Conservation (phyloP, 768 basidiomycete genomes). For the Tubosaeta sp. region DNA sequence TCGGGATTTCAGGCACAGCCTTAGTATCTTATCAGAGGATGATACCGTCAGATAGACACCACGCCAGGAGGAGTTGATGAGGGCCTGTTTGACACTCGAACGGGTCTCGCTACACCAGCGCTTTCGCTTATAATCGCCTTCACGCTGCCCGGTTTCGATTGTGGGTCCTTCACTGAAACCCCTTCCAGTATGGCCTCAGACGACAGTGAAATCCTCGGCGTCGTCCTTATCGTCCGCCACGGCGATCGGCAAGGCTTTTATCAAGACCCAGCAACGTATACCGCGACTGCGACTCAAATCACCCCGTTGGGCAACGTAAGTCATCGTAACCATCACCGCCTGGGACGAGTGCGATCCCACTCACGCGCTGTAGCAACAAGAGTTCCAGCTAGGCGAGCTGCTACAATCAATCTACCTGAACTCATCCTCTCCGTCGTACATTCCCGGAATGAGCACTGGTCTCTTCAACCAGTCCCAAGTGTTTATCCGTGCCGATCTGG, state of each 20-base stretch:
- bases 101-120: background rate
- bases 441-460: conserved; percentile 36
- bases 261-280: conserved; percentile 56
- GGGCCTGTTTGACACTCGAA: too few species aligned
- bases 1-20: background rate
- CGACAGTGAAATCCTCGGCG: conserved; percentile 43
- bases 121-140: background rate
- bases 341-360: background rate
- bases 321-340: background rate
- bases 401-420: conserved; percentile 54
- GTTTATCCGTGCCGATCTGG: conserved; percentile 58
- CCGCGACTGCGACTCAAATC: conserved; percentile 51
- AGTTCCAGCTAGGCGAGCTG: conserved; percentile 50
- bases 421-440: conserved; percentile 47
- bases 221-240: conserved; percentile 54
- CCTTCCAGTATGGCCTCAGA: conserved; percentile 12
- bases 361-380: conserved; percentile 42
- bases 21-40: background rate
- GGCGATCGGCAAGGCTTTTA: conserved; percentile 66
- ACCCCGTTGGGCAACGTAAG: conserved; percentile 66
- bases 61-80: too few species aligned
- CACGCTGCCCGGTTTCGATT: background rate
- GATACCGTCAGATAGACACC: background rate
- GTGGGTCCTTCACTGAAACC: background rate
- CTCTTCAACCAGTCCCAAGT: conserved; percentile 39